Base-by-base conservation (phyloP, 306 rosid species). In the Trichosanthes cucumerina region DNA sequence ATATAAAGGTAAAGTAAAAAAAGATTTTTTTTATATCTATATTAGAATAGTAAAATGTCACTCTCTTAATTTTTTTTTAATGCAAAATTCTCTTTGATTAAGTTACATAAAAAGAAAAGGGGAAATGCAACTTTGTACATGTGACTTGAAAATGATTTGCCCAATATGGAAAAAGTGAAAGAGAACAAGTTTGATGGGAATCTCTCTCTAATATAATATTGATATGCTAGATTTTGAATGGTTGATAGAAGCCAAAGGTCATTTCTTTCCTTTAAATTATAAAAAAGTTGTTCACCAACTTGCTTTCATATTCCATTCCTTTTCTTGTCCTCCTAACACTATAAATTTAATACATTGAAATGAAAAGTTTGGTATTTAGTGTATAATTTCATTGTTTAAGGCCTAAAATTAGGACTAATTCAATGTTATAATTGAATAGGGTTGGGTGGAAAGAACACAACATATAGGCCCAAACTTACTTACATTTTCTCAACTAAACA, bases 91-190 rank as follows among this genome's bases (percentile, higher is more conserved):
- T 7, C 1, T 36, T 65, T 38, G 6, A 21, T 57, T 8, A 57
- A 57, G 6, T 58, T 58, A 24, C 34, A 58, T 58, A 7, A 24
- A 24, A 58, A 58, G 26, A 8, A 21, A 24, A 58, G 15, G 13
- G 15, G 3, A 58, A 58, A 28, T 9, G 33, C 21, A n/a, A 39
- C 19, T 68, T 68, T 68, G 1, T 39, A n/a, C 75, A 68, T 68
- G 75, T 68, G 52, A 0, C 33, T 39, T 68, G 31, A 39, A 68
- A 68, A 68, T 68, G 75, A 68, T 68, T 68, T 68, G 75, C 75
- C 75, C 33, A 39, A 68, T 68, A 68, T 39, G 50, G 75, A 38
- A 39, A 68, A 39, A 65, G 47, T 16, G 46, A 19, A 19, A 64
- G 24, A 65, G 47, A 65, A 19, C 2, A 19, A 65, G 26, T 36